phyloP scores from a whole-genome alignment of 768 basidiomycete species.

The Podaxis rugospora region DNA sequence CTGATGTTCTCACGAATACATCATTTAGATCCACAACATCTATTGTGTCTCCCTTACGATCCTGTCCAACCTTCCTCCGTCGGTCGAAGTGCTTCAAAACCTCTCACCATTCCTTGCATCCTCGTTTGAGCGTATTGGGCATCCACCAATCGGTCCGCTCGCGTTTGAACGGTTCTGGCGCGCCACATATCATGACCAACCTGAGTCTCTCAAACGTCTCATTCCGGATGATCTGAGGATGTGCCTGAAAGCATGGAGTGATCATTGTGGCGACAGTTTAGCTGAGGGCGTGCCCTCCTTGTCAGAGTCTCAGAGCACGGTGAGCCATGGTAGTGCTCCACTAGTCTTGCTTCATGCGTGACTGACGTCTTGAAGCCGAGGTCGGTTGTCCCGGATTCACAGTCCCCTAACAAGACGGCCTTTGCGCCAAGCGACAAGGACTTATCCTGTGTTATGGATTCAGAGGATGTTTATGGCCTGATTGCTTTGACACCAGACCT shows the following conservation, averaged over 20 bases:
- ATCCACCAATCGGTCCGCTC: constrained; percentile 44
- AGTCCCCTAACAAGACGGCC: neutral
- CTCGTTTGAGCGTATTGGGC: constrained; percentile 42
- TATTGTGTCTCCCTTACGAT: constrained; percentile 41
- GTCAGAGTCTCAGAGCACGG: constrained; percentile 17
- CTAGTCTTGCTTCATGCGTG: neutral
- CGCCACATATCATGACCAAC: constrained; percentile 44
- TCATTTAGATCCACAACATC: constrained; percentile 28
- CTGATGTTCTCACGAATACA: neutral
- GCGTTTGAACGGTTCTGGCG: constrained; percentile 58
- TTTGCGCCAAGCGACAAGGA: neutral
- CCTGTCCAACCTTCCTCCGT: constrained; percentile 34
- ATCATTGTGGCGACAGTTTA: constrained; percentile 44
- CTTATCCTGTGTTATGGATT: neutral
- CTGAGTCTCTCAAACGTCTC: constrained; percentile 25
- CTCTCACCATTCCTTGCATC: constrained; percentile 46
- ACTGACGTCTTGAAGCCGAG: neutral
- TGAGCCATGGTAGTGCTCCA: neutral
- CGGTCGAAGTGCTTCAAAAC: constrained; percentile 32
- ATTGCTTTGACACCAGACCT: neutral
- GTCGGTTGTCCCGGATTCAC: constrained; percentile 7
- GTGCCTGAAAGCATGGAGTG: constrained; percentile 41
- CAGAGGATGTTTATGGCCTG: neutral
- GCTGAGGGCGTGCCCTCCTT: constrained; percentile 37
- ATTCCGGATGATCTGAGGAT: constrained; percentile 41